These are phyloP conservation scores for Talaromyces wortmannii DNA, from an alignment of 495 filamentous ascomycete genomes.

Conservation along the genomic window DNA sequence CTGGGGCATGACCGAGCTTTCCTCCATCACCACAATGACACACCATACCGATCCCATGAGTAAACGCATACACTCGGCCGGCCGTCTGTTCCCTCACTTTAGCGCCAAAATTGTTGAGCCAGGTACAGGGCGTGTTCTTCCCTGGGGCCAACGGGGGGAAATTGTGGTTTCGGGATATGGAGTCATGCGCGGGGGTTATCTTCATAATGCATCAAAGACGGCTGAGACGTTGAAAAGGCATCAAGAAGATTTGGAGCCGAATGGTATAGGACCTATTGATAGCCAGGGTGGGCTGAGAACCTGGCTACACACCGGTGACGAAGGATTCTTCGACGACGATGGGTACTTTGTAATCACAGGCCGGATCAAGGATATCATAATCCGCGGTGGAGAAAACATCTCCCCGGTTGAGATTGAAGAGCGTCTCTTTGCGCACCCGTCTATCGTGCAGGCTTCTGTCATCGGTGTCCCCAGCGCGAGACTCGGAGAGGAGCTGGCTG, in stretches of 20 bases:
- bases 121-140: not conserved
- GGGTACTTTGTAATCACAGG: conserved; percentile 57
- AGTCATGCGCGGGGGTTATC: not conserved
- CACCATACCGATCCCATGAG: not conserved
- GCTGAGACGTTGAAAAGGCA: not conserved
- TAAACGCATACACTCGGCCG: not conserved
- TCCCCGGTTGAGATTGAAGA: conserved; percentile 19
- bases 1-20: not conserved
- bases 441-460: conserved; percentile 14
- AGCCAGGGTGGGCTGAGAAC: not conserved
- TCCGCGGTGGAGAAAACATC: conserved; percentile 40
- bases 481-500: conserved; percentile 70
- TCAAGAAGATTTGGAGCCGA: not conserved
- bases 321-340: conserved; percentile 13
- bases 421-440: conserved; percentile 8
- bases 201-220: not conserved
- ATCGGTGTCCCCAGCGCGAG: conserved; percentile 43
- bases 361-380: conserved; percentile 82
- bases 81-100: not conserved
- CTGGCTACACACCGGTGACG: conserved; percentile 22
- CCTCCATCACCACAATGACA: not conserved
- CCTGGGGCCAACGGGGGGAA: not conserved
- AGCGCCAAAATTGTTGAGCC: not conserved
- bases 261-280: not conserved
- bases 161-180: not conserved